Conservation (phyloP, 768 basidiomycete genomes). For the Sistotremastrum suecicum region DNA sequence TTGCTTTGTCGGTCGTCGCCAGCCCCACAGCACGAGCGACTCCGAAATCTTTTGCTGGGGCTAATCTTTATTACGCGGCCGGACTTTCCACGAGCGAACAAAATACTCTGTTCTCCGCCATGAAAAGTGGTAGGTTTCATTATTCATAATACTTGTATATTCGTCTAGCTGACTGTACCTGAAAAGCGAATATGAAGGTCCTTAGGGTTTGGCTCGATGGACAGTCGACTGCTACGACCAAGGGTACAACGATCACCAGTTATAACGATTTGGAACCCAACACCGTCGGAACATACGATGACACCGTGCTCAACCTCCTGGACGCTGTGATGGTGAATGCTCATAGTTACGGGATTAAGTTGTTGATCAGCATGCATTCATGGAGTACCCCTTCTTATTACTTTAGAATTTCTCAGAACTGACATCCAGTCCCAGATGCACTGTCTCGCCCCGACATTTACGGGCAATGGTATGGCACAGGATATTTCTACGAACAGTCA, state of each 20-base stretch:
- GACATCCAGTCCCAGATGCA: slow-evolving; percentile 11
- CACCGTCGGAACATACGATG: slow-evolving; percentile 21
- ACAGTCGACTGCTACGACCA: slow-evolving; percentile 7
- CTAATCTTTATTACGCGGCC: too few species aligned
- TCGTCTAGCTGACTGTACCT: not conserved
- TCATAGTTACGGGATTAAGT: slow-evolving; percentile 18
- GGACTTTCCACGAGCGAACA: too few species aligned
- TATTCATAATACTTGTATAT: too few species aligned
- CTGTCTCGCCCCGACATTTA: slow-evolving; percentile 21
- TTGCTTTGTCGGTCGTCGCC: too few species aligned
- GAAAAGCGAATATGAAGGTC: slow-evolving; percentile 8
- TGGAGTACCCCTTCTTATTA: not conserved
- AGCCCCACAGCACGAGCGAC: too few species aligned
- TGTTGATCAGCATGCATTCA: slow-evolving; percentile 4
- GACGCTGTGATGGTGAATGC: slow-evolving; percentile 27
- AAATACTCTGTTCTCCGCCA: too few species aligned
- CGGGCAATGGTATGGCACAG: slow-evolving; percentile 17
- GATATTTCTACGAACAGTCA: slow-evolving; percentile 20
- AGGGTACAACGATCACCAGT: slow-evolving; percentile 12
- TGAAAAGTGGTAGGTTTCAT: too few species aligned
- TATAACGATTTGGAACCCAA: slow-evolving; percentile 22
- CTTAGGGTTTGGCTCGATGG: slow-evolving; percentile 19
- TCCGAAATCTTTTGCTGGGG: too few species aligned
- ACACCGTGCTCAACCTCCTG: slow-evolving; percentile 20
- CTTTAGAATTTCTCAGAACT: not conserved